These are phyloP conservation scores for Claviceps sorghi DNA, from an alignment of 2,329 filamentous ascomycete species.

Conservation along the genomic window DNA sequence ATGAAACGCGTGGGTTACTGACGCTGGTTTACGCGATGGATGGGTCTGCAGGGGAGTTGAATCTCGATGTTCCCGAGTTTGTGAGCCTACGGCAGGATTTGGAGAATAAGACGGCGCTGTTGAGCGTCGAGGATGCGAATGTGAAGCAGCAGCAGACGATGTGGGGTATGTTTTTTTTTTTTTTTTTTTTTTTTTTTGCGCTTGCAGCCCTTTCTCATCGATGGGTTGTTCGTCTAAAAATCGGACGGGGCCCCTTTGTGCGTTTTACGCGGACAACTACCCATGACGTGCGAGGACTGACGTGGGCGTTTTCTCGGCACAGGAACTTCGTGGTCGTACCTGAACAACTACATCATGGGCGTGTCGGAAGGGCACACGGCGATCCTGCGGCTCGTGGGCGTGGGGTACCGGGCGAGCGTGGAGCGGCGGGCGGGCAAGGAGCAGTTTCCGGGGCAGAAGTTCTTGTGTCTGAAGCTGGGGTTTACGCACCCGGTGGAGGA, in stretches of 20 bases:
- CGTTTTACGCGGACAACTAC: no score
- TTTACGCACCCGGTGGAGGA: slow-evolving; percentile 94
- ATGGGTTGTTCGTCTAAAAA: no score
- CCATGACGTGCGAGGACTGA: no score
- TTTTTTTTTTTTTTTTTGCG: not conserved
- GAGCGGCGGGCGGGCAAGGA: slow-evolving; percentile 62
- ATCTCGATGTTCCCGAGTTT: slow-evolving; percentile 66
- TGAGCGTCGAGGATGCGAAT: slow-evolving; percentile 55
- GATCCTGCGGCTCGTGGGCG: slow-evolving; percentile 82
- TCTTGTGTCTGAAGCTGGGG: slow-evolving; percentile 86
- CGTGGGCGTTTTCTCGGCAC: no score
- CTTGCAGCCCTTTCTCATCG: no score
- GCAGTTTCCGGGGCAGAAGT: slow-evolving; percentile 69
- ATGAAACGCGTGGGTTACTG: no score
- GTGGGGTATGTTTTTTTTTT: slow-evolving; percentile 56
- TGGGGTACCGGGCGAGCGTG: slow-evolving; percentile 83
- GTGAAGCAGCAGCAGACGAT: slow-evolving; percentile 72
- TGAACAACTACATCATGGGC: slow-evolving; percentile 81
- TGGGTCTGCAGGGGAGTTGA: slow-evolving; percentile 46
- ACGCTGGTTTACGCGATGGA: no score
- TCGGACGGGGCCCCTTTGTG: no score
- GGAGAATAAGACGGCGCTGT: slow-evolving; percentile 44
- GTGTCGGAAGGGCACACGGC: slow-evolving; percentile 95
- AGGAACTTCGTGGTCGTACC: slow-evolving; percentile 83
- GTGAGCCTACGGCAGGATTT: slow-evolving; percentile 56